Percentiles rank a stretch among this genome's conserved stretches.
These are phyloP conservation scores for Fraxinus angustifolia DNA, from an alignment of 305 asterid species.

Conservation along the genomic window DNA sequence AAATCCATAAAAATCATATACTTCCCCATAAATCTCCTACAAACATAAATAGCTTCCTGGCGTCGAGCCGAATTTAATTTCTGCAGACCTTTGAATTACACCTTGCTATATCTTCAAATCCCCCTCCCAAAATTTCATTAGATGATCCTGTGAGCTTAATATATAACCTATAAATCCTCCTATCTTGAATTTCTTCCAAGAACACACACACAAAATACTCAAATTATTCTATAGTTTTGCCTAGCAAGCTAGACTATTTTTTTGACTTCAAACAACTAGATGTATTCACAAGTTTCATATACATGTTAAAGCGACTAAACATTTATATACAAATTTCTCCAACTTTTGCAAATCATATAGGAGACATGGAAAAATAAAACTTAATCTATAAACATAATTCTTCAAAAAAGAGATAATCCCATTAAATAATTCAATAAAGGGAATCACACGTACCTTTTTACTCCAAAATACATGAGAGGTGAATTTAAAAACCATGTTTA, in stretches of 20 bases:
- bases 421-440: constrained; percentile 19
- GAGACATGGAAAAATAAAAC: constrained; percentile 4
- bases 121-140: not conserved
- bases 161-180: not conserved
- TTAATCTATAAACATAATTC: not conserved
- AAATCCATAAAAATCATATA: not conserved
- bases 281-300: not conserved
- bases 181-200: not conserved
- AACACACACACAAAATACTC: not conserved
- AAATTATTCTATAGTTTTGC: constrained; percentile 4
- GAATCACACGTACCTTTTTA: constrained; percentile 32
- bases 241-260: not conserved
- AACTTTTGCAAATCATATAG: not conserved
- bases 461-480: not conserved
- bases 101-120: not conserved
- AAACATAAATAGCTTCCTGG: not conserved
- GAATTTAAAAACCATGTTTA: not conserved
- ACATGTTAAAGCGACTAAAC: not conserved
- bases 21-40: not conserved
- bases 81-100: not conserved
- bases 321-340: not conserved
- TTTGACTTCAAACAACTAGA: not conserved
- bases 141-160: not conserved
- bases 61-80: not conserved
- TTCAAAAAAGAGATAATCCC: not conserved